Evolutionary conservation across 2,329 filamentous ascomycete genomes (phyloP).

Genomic region (Cordyceps militaris): DNA sequence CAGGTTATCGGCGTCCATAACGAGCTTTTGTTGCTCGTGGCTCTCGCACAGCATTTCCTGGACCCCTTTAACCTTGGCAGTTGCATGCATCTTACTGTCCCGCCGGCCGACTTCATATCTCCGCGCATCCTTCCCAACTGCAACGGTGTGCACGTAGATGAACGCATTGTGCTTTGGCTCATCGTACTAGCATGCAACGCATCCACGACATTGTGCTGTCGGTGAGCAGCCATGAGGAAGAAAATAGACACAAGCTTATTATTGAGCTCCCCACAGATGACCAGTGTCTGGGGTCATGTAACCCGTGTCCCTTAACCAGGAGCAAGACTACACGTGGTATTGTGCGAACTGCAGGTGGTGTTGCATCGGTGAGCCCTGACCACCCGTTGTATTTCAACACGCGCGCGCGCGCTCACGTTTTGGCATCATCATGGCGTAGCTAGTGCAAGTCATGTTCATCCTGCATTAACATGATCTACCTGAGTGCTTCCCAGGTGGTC

Average conservation of each 20-base stretch:
- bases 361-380: neutral
- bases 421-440: neutral
- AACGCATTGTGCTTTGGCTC: no score
- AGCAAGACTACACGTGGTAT: neutral
- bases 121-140: neutral
- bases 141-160: neutral
- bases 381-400: neutral
- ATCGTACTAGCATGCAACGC: no score
- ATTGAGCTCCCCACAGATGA: neutral
- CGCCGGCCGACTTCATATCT: neutral
- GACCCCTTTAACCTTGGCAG: no score
- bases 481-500: neutral
- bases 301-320: neutral
- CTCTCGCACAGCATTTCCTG: conserved; percentile 3
- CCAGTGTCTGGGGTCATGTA: neutral
- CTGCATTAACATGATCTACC: neutral
- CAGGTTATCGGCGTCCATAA: neutral
- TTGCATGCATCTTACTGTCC: no score
- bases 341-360: neutral
- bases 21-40: neutral
- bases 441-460: neutral
- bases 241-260: neutral
- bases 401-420: neutral
- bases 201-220: neutral
- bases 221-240: neutral